A percentile compares a stretch with the other conserved stretches of the same genome.
These are phyloP conservation scores for Plantago major DNA, from an alignment of 257 asterid genomes.

Conservation along the genomic window DNA sequence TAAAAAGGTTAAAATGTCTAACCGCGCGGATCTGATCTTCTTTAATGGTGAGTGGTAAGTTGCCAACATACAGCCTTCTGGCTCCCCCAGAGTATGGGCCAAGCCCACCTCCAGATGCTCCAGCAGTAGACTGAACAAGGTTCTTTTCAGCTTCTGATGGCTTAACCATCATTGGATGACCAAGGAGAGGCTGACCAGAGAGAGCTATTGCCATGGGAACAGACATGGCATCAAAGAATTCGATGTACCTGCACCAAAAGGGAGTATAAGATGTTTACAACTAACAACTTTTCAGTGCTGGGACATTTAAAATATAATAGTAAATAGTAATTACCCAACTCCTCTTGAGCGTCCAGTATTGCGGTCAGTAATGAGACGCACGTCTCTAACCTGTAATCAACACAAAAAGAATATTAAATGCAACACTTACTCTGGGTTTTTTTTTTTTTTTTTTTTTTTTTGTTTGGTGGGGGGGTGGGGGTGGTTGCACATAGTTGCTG, in stretches of 20 bases:
- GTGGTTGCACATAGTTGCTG: too few species aligned
- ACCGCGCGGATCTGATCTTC: slow-evolving; percentile 79
- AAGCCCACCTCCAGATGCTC: slow-evolving; percentile 33
- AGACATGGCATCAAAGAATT: slow-evolving; percentile 59
- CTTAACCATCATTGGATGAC: slow-evolving; percentile 70
- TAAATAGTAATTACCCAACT: slow-evolving; percentile 51
- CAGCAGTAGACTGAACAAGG: slow-evolving; percentile 61
- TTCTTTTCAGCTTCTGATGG: slow-evolving; percentile 85
- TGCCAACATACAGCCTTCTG: slow-evolving; percentile 63
- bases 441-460: too few species aligned
- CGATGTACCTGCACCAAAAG: slow-evolving; percentile 49
- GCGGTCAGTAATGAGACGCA: slow-evolving; percentile 68
- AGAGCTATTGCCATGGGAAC: slow-evolving; percentile 81
- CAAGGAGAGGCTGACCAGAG: slow-evolving; percentile 68
- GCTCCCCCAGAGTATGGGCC: slow-evolving; percentile 54
- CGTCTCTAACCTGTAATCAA: slow-evolving; percentile 59
- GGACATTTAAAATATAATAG: neutral
- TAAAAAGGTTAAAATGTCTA: slow-evolving; percentile 3
- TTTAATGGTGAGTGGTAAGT: slow-evolving; percentile 51
- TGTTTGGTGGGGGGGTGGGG: too few species aligned
- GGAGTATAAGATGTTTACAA: neutral
- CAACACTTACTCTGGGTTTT: too few species aligned
- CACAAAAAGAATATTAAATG: too few species aligned
- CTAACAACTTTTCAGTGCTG: neutral
- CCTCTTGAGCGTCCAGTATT: slow-evolving; percentile 72